Evolutionary conservation across 305 asterid genomes (phyloP).

Genomic region (Solanum chacoense): DNA sequence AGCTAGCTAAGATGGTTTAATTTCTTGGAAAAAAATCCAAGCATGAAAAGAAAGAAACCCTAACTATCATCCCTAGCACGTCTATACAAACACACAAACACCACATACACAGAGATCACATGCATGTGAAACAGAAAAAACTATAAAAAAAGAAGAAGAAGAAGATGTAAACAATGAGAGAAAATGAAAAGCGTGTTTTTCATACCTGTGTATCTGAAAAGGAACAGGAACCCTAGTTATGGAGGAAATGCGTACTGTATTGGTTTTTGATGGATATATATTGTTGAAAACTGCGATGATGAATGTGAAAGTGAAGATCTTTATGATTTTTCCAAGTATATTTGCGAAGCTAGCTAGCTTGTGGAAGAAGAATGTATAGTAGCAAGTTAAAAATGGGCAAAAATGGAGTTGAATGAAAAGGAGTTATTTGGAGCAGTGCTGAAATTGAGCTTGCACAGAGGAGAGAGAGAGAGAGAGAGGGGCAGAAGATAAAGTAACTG

Average conservation of each 20-base stretch:
- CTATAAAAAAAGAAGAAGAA: not conserved
- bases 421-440: not conserved
- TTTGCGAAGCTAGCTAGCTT: not conserved
- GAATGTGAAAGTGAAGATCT: not conserved
- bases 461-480: not conserved
- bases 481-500: not conserved
- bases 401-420: not conserved
- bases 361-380: not conserved
- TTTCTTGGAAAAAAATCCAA: not conserved
- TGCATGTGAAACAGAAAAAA: not conserved
- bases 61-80: not conserved
- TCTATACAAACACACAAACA: not conserved
- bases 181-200: not conserved
- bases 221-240: not conserved
- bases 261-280: not conserved
- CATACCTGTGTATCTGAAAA: not conserved
- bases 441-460: not conserved
- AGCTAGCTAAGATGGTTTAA: not conserved
- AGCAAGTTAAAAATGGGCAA: not conserved
- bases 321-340: not conserved
- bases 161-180: not conserved
- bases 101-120: not conserved
- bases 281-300: not conserved
- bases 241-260: not conserved
- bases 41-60: not conserved